Evolutionary conservation across 2,329 filamentous ascomycete genomes (phyloP), one percentile per base, ranked within the genome.

Genomic region (Pseudogymnoascus sp.): DNA sequence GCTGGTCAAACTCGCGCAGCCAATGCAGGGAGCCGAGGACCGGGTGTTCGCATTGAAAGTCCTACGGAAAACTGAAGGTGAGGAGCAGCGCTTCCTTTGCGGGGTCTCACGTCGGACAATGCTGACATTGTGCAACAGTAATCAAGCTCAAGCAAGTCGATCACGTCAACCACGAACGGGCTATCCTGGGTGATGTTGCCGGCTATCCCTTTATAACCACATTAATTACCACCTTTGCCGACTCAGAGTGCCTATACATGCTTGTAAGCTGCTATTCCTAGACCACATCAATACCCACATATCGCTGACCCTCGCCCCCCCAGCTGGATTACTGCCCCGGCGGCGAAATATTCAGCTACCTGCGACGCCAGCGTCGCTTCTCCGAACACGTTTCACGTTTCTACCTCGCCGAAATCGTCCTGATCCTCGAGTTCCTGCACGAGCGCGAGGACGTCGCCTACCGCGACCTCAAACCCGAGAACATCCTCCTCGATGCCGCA

Each of bases 61-160:
- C 63, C 76, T 93, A 67, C 85, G 89, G 66, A 88, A 88, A 72
- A 81, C 84, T 62, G 82, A 88, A 70, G 77, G 75, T 75, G 60
- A 26, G 73, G 59, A 26, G 73, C 64, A 6, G 17, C 29, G 29
- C 50, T 33, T 33, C 50, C 29, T 19, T 56, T 56, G 50, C 50
- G 50, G 50, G 50, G 50, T 56, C 50, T 19, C 17, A 56, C 29
- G 29, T 35, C 50, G 29, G 17, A 56, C 29, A 13, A 56, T 26
- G 61, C 61, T 65, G 65, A 61, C 60, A 63, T 33, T 66, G 59
- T 21, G 15, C 46, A 59, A 59, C 71, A 84, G 88, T 95, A 50
- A 88, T 95, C 74, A 88, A 88, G 67, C 82, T 93, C 64, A 93
- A 93, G 79, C 90, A 95, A 73, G 87, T 93, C 68, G 90, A 93